Percentiles rank a stretch among this genome's conserved stretches.
These are phyloP conservation scores for Chaetomidium leptoderma DNA, from an alignment of 495 filamentous ascomycete species.

Conservation along the genomic window DNA sequence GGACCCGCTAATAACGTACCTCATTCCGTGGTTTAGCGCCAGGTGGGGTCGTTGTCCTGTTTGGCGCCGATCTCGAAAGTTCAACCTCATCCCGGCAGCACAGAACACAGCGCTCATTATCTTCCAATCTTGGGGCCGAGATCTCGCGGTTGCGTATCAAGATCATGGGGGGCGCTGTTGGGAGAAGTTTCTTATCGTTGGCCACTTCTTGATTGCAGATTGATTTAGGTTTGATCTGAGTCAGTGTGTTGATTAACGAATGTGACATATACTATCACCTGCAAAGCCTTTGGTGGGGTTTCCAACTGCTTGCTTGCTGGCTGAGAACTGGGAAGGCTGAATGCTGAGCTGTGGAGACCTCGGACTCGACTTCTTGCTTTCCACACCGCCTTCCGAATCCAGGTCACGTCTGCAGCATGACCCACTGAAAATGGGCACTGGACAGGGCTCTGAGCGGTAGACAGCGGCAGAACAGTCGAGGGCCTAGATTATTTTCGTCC, in stretches of 20 bases:
- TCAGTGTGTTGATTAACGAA: neutral
- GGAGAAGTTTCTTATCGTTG: neutral
- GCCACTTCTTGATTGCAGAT: neutral
- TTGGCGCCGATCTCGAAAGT: neutral
- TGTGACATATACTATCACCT: no score
- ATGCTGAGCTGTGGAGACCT: no score
- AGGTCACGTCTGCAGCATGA: no score
- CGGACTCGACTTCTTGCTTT: no score
- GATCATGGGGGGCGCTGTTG: no score
- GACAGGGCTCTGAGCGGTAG: slow-evolving; percentile 16
- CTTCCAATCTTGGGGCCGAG: no score
- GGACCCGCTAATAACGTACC: neutral
- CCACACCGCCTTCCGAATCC: no score
- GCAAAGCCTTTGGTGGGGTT: no score
- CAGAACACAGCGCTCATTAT: no score
- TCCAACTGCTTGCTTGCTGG: no score
- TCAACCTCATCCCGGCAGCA: neutral
- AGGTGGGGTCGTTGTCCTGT: neutral
- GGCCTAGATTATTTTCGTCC: slow-evolving; percentile 16
- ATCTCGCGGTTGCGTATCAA: neutral
- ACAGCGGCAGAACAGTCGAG: slow-evolving; percentile 13
- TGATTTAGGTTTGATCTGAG: neutral
- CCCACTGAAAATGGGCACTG: neutral
- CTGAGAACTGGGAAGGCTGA: no score
- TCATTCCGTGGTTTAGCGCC: neutral